Evolutionary conservation across 352 stramenopile genomes (phyloP), one percentile per base, ranked within the genome.

Genomic region (Blastocystis sp.): DNA sequence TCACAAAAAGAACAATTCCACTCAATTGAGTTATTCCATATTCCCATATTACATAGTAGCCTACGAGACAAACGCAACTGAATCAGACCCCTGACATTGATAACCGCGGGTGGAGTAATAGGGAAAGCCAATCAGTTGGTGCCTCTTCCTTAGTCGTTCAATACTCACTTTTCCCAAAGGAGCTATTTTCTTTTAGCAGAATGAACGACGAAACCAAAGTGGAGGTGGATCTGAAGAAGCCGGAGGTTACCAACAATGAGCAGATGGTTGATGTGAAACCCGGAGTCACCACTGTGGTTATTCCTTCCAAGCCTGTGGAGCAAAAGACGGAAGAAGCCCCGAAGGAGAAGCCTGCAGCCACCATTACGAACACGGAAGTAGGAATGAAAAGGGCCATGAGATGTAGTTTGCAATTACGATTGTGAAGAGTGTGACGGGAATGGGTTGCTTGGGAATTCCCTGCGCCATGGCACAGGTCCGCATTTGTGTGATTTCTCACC

Each of bases 351-450:
- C 4, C n/a, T 3, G 46, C 34, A 27, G 21, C 42, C 11, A 57
- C 67, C 4, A 61, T 78, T 59, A 61, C 40, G 9, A 78, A 78
- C 32, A 78, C 34, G 24, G 46, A 78, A 40, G 67, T 78, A 24
- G 36, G 6, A 57, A 14, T 61, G 34, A n/a, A 46, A 36, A 40
- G 27, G 7, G 21, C 48, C n/a, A 34, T 75, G 16, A 53, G 11
- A 18, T 46, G 11, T 65, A 81, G 69, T 81, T 81, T 44, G 27
- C 34, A 27, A 51, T 81, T 7, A 81, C 46, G 4, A 59, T 81
- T 29, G 53, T 81, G 44, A 81, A 81, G 51, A 64, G 40, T 42
- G 69, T 81, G 6, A 81, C 49, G 32, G 69, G 69, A 34, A 81
- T 44, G n/a, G 69, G 69, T 42, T 81, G 69, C 44, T 29, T 81